Evolutionary conservation across 2,329 filamentous ascomycete genomes (phyloP).

Genomic region (Massarina eburnea): DNA sequence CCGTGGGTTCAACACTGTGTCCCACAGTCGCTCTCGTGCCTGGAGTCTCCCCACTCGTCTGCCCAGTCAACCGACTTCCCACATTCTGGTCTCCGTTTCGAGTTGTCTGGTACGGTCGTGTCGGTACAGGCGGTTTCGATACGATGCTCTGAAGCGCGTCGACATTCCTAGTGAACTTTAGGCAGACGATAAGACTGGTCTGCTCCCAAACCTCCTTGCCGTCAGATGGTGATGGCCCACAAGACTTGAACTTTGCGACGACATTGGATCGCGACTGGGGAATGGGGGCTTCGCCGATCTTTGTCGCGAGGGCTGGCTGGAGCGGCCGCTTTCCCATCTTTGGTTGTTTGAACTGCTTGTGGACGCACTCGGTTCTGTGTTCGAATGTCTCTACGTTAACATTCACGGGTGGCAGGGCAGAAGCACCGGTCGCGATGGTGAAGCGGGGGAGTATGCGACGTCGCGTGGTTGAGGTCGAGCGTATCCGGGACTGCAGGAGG

Average conservation of each 20-base stretch:
- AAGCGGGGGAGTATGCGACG: no score
- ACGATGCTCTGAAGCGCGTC: slow-evolving; percentile 3
- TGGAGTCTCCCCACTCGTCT: background rate
- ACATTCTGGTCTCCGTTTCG: no score
- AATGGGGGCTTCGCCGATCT: background rate
- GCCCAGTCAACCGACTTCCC: no score
- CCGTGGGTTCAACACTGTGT: background rate
- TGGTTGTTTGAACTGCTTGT: no score
- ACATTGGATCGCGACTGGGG: background rate
- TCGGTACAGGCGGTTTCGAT: background rate
- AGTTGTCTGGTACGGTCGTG: background rate
- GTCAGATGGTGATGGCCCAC: background rate
- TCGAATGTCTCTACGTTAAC: no score
- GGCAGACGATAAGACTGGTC: slow-evolving; percentile 9
- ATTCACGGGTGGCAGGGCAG: no score
- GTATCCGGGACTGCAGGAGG: no score
- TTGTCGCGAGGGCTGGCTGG: no score
- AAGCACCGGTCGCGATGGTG: no score
- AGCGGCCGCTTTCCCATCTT: no score
- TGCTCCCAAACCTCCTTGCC: slow-evolving; percentile 3
- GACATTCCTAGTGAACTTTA: slow-evolving; percentile 14
- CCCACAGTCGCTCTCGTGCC: background rate
- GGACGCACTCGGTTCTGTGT: no score
- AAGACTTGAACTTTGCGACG: slow-evolving; percentile 5
- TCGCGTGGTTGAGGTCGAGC: no score